Evolutionary conservation across 805 yeast species (phyloP).

Genomic region (Wickerhamiella siamensis): DNA sequence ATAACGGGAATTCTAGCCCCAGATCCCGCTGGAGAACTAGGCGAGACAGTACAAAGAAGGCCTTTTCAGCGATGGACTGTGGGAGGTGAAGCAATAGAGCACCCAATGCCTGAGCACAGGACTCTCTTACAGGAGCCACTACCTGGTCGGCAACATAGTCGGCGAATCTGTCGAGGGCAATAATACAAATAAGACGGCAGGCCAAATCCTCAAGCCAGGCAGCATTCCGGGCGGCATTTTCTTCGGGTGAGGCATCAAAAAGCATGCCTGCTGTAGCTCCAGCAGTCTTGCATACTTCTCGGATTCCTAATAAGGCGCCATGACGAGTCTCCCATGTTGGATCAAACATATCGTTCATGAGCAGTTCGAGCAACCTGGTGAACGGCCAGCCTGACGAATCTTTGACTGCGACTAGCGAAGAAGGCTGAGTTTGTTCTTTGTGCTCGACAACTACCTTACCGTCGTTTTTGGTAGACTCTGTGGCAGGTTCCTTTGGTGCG

Average conservation of each 20-base stretch:
- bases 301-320: conserved; percentile 83
- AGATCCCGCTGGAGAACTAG: conserved; percentile 49
- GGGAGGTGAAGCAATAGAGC: conserved; percentile 69
- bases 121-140: conserved; percentile 95
- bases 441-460: conserved; percentile 77
- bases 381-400: conserved; percentile 78
- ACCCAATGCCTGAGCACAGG: conserved; percentile 88
- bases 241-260: conserved; percentile 41
- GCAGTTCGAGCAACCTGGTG: conserved; percentile 77
- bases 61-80: conserved; percentile 39
- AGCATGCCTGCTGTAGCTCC: conserved; percentile 79
- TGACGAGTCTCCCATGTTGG: conserved; percentile 92
- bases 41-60: conserved; percentile 51
- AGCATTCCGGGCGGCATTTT: conserved; percentile 52
- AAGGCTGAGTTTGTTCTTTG: conserved; percentile 38
- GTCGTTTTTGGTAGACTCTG: conserved; percentile 18
- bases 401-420: conserved; percentile 57
- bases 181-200: conserved; percentile 67
- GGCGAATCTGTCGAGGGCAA: conserved; percentile 89
- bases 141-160: conserved; percentile 96
- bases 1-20: conserved; percentile 41
- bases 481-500: conserved; percentile 21
- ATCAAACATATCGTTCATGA: conserved; percentile 64
- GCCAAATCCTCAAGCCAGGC: conserved; percentile 76
- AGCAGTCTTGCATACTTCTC: conserved; percentile 73